phyloP scores from a whole-genome alignment of 768 basidiomycete species.

The Xanthoconium stramineum region DNA sequence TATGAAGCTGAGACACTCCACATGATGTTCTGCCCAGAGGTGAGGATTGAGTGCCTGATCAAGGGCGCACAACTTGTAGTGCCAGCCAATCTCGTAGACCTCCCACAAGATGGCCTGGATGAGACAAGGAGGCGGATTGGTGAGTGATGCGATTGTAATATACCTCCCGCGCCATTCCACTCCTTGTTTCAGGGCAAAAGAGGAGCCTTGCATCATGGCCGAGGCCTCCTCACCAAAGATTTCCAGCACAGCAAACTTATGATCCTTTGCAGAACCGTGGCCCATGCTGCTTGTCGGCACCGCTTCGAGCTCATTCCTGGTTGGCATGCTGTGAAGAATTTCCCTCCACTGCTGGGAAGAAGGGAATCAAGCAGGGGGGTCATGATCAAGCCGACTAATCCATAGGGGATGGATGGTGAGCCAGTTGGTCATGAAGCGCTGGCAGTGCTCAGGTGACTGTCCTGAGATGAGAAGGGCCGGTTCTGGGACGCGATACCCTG shows the following conservation, averaged over 20 bases:
- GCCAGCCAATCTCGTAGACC: not conserved
- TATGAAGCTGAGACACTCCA: not conserved
- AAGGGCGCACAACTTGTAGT: conserved; percentile 19
- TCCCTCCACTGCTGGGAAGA: too few relatives aligned
- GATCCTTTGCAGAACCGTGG: too few relatives aligned
- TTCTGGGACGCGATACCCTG: conserved; percentile 11
- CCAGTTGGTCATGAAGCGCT: not conserved
- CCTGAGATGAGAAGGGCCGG: not conserved
- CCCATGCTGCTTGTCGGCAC: too few relatives aligned
- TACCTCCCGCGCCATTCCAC: not conserved
- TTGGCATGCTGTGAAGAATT: too few relatives aligned
- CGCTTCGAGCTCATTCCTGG: too few relatives aligned
- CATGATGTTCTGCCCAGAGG: conserved; percentile 2
- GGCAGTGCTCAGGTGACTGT: not conserved
- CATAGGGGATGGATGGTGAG: not conserved
- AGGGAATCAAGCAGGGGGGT: too few relatives aligned
- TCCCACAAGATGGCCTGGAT: conserved; percentile 16
- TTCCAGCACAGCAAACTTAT: too few relatives aligned
- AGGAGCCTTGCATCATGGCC: not conserved
- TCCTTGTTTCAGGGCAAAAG: not conserved
- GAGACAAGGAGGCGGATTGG: not conserved
- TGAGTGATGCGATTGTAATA: not conserved
- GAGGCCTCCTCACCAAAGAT: too few relatives aligned
- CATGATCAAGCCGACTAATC: too few relatives aligned
- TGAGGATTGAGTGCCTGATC: conserved; percentile 5